Percentiles rank a stretch among this genome's conserved stretches.
Conservation (phyloP, 257 asterid species). For the Salvia splendens region DNA sequence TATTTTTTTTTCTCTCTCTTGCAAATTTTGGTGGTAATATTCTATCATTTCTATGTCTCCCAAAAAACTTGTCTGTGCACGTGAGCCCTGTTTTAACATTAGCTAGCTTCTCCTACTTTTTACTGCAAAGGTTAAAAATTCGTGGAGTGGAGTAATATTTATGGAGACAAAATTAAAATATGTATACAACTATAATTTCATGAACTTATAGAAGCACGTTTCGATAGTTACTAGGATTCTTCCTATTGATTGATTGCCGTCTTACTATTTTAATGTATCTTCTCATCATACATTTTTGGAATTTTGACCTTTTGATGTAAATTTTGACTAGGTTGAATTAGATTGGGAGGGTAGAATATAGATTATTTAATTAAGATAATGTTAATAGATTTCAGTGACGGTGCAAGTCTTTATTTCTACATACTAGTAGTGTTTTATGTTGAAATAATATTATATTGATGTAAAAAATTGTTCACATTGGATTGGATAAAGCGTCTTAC, state of each 20-base stretch:
- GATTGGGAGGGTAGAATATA: neutral
- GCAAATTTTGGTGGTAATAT: too few species aligned
- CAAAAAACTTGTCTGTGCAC: conserved; percentile 39
- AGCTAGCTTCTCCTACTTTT: neutral
- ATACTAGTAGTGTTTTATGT: too few species aligned
- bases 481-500: neutral
- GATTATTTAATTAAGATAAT: neutral
- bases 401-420: too few species aligned
- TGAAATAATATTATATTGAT: too few species aligned
- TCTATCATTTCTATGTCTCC: conserved; percentile 29
- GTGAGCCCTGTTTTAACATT: conserved; percentile 40
- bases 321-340: neutral
- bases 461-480: neutral
- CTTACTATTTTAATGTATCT: neutral
- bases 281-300: neutral
- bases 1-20: too few species aligned
- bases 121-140: neutral
- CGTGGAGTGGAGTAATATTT: neutral
- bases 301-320: neutral
- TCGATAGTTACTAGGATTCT: neutral
- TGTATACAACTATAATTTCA: neutral
- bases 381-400: neutral
- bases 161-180: neutral
- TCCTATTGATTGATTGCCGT: neutral
- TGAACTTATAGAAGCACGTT: neutral